Percentiles rank a stretch among this genome's conserved stretches.
Evolutionary conservation across 2,329 filamentous ascomycete genomes (phyloP).

Genomic region (Ceratocystis albifundus): DNA sequence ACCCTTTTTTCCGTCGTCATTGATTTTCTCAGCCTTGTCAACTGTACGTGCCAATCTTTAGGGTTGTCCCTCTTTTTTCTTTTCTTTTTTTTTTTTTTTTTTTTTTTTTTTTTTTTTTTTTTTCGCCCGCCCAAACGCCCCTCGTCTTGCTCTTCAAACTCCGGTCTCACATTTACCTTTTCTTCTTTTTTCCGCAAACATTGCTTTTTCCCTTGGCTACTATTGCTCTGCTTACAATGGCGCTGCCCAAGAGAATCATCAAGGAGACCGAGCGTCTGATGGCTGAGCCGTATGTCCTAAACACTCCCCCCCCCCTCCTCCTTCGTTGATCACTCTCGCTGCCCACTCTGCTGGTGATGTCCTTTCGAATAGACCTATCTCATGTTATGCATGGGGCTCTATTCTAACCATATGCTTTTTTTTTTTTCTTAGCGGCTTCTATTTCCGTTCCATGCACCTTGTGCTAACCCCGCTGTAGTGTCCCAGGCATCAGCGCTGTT

Average conservation of each 20-base stretch:
- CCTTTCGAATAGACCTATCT: slow-evolving; percentile 6
- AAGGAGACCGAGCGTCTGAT: slow-evolving; percentile 98
- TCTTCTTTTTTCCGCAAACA: background rate
- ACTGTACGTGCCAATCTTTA: background rate
- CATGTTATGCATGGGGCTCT: background rate
- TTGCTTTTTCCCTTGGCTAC: background rate
- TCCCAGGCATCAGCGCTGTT: slow-evolving; percentile 88
- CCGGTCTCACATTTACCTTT: background rate
- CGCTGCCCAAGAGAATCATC: slow-evolving; percentile 89
- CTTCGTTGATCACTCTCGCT: background rate
- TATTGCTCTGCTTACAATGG: slow-evolving; percentile 36
- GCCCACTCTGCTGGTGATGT: background rate
- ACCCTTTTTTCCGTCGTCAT: background rate
- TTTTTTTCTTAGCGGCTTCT: background rate
- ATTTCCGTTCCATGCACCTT: background rate
- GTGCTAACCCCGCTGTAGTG: slow-evolving; percentile 40
- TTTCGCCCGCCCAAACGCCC: background rate
- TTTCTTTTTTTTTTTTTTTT: too few relatives aligned
- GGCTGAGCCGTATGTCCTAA: slow-evolving; percentile 72
- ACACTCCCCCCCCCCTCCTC: background rate
- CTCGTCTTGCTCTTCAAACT: background rate
- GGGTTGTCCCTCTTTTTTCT: slow-evolving; percentile 7
- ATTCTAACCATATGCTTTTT: background rate
- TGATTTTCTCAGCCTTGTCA: slow-evolving; percentile 2
- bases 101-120: too few relatives aligned